phyloP scores from a whole-genome alignment of 2,329 filamentous ascomycete genomes.

The Thielaviopsis cerberus region DNA sequence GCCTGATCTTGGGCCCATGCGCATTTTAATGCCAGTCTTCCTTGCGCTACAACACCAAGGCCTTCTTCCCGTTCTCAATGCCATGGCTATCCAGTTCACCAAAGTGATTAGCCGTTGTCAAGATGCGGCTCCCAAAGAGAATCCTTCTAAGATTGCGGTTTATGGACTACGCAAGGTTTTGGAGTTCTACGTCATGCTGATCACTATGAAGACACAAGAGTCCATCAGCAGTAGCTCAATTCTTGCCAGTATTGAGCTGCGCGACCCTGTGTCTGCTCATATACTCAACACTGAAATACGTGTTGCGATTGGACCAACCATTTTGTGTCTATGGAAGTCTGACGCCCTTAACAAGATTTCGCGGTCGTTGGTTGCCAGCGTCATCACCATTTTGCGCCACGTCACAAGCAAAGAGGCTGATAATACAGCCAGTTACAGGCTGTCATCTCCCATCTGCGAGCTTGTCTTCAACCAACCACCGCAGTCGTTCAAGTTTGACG shows the following conservation, averaged over 20 bases:
- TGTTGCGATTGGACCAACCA: conserved; percentile 56
- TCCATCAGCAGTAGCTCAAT: conserved; percentile 4
- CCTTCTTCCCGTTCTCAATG: conserved; percentile 56
- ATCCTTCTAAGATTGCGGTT: conserved; percentile 30
- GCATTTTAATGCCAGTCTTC: conserved; percentile 57
- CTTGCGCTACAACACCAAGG: conserved; percentile 69
- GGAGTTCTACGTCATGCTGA: conserved; percentile 42
- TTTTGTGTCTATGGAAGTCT: conserved; percentile 70
- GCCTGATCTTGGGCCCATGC: conserved; percentile 23
- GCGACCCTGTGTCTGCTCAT: conserved; percentile 26
- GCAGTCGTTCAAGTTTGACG: conserved; percentile 10
- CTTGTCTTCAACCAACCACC: background rate
- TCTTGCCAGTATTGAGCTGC: background rate
- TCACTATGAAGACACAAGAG: conserved; percentile 5
- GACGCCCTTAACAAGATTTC: conserved; percentile 65
- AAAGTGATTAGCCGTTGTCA: conserved; percentile 24
- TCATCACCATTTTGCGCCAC: conserved; percentile 5
- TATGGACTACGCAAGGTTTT: conserved; percentile 64
- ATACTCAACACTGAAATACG: conserved; percentile 81
- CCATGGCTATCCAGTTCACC: conserved; percentile 52
- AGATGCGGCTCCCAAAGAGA: conserved; percentile 23
- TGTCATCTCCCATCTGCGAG: background rate
- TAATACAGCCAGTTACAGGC: background rate
- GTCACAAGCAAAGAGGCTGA: conserved; percentile 2
- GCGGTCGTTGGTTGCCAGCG: conserved; percentile 2